Percentiles rank a stretch among this genome's conserved stretches.
phyloP scores from a whole-genome alignment of 1,139 yeast species.

The Tardiomyces depauwii region DNA sequence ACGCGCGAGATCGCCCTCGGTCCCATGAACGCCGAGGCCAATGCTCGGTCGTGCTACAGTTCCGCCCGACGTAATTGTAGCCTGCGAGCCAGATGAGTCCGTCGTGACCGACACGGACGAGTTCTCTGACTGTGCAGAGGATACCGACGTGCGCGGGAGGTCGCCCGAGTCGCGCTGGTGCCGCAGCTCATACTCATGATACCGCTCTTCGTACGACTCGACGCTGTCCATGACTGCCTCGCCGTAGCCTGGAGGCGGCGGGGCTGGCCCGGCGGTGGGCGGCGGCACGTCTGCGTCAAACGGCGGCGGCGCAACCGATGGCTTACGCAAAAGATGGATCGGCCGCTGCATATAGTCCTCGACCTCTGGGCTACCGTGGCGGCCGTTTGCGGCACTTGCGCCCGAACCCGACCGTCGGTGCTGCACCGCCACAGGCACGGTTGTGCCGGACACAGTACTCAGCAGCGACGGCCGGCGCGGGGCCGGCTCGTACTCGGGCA shows the following conservation, averaged over 20 bases:
- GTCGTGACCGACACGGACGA: neutral
- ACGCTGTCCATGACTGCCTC: neutral
- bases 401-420: slow-evolving; percentile 1
- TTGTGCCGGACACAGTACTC: slow-evolving; percentile 6
- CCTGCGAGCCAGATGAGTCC: neutral
- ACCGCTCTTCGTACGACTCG: slow-evolving; percentile 2
- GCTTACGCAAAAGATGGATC: slow-evolving; percentile 31
- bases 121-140: neutral
- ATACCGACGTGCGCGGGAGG: neutral
- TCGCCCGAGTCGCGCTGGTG: neutral
- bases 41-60: neutral
- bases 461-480: slow-evolving; percentile 3
- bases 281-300: slow-evolving; percentile 24
- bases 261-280: slow-evolving; percentile 8
- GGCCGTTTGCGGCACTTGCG: neutral
- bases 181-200: slow-evolving; percentile 1
- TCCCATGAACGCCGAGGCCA: no score
- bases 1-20: no score
- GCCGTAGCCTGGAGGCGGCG: slow-evolving; percentile 4
- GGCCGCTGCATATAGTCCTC: slow-evolving; percentile 19
- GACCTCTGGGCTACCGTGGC: neutral
- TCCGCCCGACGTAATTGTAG: neutral
- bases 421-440: slow-evolving; percentile 11
- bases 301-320: slow-evolving; percentile 36
- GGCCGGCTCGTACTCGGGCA: slow-evolving; percentile 26